Conservation (phyloP, 2,329 filamentous ascomycete species). For the Thelonectria olida region DNA sequence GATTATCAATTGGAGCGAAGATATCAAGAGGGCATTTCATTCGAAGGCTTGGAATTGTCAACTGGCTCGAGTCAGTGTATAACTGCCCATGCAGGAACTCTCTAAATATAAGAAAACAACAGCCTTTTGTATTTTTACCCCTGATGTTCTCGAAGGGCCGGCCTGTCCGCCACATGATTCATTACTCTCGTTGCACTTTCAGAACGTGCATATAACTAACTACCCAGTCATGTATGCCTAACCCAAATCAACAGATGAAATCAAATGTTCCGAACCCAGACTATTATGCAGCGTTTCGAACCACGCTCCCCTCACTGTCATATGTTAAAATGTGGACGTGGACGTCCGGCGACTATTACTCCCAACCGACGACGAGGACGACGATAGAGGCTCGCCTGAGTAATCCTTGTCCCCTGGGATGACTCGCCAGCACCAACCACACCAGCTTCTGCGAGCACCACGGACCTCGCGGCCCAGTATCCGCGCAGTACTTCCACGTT, state of each 20-base stretch:
- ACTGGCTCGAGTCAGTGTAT: constrained; percentile 31
- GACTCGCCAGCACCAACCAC: constrained; percentile 87
- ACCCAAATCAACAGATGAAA: neutral
- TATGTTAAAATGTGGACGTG: constrained; percentile 32
- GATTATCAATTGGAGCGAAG: constrained; percentile 33
- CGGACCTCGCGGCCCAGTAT: constrained; percentile 76
- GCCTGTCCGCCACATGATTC: constrained; percentile 8
- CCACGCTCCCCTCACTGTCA: neutral
- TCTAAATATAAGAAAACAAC: constrained; percentile 25
- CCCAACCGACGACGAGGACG: constrained; percentile 36
- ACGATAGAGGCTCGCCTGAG: constrained; percentile 36
- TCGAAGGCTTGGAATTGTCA: constrained; percentile 16
- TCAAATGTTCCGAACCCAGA: neutral
- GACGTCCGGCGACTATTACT: constrained; percentile 34
- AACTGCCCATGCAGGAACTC: constrained; percentile 38
- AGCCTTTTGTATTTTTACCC: constrained; percentile 27
- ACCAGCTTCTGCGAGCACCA: constrained; percentile 81
- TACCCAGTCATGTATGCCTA: constrained; percentile 5
- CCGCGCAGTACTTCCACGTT: constrained; percentile 67
- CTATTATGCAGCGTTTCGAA: neutral
- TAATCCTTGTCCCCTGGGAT: constrained; percentile 67
- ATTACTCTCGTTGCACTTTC: constrained; percentile 9
- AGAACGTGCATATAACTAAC: neutral
- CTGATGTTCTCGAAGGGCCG: neutral
- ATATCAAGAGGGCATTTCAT: constrained; percentile 17